Evolutionary conservation across 129 eudicot genomes (phyloP), one percentile per base, ranked within the genome.

Genomic region (Tagetes erecta): DNA sequence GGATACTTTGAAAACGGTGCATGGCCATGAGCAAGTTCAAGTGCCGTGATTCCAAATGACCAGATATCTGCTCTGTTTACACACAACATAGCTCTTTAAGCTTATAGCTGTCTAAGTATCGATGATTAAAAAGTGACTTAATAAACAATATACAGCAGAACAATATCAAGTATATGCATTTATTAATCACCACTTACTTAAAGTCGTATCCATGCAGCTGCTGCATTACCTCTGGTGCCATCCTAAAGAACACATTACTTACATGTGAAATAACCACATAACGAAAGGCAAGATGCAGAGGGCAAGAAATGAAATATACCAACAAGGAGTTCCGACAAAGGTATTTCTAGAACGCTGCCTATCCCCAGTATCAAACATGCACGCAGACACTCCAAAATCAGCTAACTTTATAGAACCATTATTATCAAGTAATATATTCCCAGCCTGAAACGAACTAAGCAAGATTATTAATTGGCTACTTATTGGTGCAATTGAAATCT

Each of bases 221-320:
- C 70, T 87, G 98, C 98, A 92, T 89, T 38, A 92, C 98, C 80
- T 92, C 98, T 35, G 98, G 98, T 53, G 98, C 98, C 98, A 92
- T 92, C 98, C 98, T 92, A 82, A 2, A 6, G 50, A 71, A 73
- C 46, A 77, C 45, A 69, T 46, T 45, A 77, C 20, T 58, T 70
- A 47, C 20, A 64, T 30, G 12, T 64, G 72, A 79, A 53, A 77
- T 46, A 73, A 35, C 38, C 72, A 7, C 6, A 75, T 72, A 64
- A 60, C 1, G 6, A 62, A 1, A 49, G 68, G 47, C 4, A 41
- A 72, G 59, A 30, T 5, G 9, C 6, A 13, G 74, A 64, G 68
- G 33, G 69, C 55, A 13, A 33, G 20, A 72, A 82, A 51, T 73
- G 73, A 14, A 77, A 62, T 76, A 57, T 87, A 93, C 98, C 98